Percentiles rank a stretch among this genome's conserved stretches.
Conservation (phyloP, 768 basidiomycete genomes). For the Leccinum fibrillosum region DNA sequence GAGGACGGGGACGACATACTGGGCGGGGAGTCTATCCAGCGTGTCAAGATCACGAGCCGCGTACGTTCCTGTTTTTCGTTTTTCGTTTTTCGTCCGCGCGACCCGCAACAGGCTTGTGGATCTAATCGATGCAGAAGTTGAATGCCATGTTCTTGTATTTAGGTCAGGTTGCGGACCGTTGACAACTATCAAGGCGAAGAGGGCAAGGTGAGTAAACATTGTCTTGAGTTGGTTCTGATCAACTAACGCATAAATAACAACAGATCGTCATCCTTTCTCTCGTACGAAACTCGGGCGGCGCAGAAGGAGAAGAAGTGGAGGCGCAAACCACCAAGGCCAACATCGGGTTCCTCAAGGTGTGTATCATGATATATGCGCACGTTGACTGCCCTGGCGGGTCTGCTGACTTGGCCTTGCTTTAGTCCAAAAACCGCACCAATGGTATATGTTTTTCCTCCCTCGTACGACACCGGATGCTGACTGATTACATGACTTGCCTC, state of each 20-base stretch:
- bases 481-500: neutral
- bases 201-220: conserved; percentile 40
- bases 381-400: neutral
- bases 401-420: neutral
- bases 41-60: conserved; percentile 48
- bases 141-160: neutral
- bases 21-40: conserved; percentile 32
- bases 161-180: conserved; percentile 71
- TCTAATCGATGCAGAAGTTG: neutral
- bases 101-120: neutral
- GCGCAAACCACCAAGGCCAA: conserved; percentile 23
- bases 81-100: neutral
- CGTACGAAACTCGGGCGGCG: conserved; percentile 64
- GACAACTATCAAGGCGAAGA: conserved; percentile 82
- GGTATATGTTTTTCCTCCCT: conserved; percentile 27
- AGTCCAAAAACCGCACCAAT: conserved; percentile 58
- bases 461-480: neutral
- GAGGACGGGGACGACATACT: conserved; percentile 33
- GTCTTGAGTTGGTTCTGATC: neutral
- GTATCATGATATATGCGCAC: conserved; percentile 20
- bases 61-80: conserved; percentile 32
- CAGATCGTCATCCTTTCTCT: conserved; percentile 71
- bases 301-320: conserved; percentile 33
- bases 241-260: neutral
- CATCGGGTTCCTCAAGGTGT: conserved; percentile 72